Conservation (phyloP, 2,329 filamentous ascomycete species). For the Malbranchea zuffiana region DNA sequence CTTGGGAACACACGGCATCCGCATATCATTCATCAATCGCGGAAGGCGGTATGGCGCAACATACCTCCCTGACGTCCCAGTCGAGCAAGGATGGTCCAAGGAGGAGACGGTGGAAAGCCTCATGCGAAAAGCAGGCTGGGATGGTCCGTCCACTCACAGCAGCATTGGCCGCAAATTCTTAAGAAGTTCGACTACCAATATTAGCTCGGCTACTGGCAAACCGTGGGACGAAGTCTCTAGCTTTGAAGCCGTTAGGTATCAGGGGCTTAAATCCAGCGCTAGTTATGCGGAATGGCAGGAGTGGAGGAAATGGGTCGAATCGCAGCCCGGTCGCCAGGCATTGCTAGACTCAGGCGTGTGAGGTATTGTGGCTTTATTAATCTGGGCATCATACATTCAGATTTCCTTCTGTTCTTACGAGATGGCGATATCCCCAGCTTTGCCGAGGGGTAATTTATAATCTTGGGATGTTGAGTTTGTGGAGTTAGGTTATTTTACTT, state of each 20-base stretch:
- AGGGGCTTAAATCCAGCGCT: conserved; percentile 66
- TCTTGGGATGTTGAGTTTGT: no score
- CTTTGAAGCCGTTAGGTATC: conserved; percentile 70
- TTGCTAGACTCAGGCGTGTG: conserved; percentile 5
- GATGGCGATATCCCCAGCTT: no score
- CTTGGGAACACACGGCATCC: conserved; percentile 73
- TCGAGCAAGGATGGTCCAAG: conserved; percentile 89
- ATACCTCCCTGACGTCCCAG: conserved; percentile 82
- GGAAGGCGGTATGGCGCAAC: conserved; percentile 69
- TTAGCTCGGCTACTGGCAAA: conserved; percentile 15
- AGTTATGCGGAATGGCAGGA: conserved; percentile 63
- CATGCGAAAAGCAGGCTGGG: conserved; percentile 92
- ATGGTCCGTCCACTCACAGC: conserved; percentile 40
- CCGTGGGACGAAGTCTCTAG: conserved; percentile 65
- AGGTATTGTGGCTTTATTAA: no score
- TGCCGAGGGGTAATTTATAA: no score
- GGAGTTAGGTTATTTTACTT: no score
- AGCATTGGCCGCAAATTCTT: conserved; percentile 29
- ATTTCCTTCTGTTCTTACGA: no score
- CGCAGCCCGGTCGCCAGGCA: conserved; percentile 5
- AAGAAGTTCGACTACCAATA: conserved; percentile 28
- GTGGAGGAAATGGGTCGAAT: conserved; percentile 62
- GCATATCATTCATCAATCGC: conserved; percentile 70
- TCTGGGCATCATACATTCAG: no score
- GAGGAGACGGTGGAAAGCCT: conserved; percentile 82